These are phyloP conservation scores for Leccinum obscurum DNA, from an alignment of 768 basidiomycete species.

Conservation along the genomic window DNA sequence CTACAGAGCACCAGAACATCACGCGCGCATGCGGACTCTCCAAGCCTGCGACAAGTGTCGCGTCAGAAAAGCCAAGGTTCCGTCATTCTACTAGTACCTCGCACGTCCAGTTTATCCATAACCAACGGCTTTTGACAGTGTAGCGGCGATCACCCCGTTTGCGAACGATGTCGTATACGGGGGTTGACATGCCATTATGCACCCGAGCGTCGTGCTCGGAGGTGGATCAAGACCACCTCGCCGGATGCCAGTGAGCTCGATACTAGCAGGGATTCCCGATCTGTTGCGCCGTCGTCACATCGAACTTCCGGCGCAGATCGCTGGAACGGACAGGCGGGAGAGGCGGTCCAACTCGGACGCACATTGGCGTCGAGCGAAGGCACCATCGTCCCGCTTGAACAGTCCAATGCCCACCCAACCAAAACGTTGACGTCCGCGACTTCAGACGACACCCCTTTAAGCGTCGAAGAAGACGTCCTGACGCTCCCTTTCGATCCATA, in stretches of 20 bases:
- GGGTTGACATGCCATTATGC: conserved; percentile 67
- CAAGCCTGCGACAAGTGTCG: conserved; percentile 80
- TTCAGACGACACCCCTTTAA: neutral
- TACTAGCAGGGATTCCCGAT: neutral
- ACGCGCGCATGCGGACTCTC: conserved; percentile 61
- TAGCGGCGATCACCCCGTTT: conserved; percentile 68
- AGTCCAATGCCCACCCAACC: neutral
- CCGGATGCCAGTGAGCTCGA: neutral
- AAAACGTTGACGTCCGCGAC: no score
- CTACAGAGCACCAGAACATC: conserved; percentile 59
- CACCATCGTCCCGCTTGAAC: neutral
- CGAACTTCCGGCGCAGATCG: no score
- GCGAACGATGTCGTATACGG: conserved; percentile 60
- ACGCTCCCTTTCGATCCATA: conserved; percentile 19
- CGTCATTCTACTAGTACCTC: no score
- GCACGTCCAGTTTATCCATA: no score
- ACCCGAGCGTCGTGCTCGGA: conserved; percentile 46
- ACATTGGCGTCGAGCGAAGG: neutral
- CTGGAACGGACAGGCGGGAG: neutral
- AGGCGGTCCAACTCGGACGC: neutral
- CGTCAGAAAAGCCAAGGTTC: conserved; percentile 70
- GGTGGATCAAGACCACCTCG: neutral
- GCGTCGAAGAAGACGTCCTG: neutral
- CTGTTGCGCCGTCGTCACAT: neutral
- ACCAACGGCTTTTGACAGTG: conserved; percentile 44